Conservation (phyloP, 305 asterid genomes). For the Withania somnifera region DNA sequence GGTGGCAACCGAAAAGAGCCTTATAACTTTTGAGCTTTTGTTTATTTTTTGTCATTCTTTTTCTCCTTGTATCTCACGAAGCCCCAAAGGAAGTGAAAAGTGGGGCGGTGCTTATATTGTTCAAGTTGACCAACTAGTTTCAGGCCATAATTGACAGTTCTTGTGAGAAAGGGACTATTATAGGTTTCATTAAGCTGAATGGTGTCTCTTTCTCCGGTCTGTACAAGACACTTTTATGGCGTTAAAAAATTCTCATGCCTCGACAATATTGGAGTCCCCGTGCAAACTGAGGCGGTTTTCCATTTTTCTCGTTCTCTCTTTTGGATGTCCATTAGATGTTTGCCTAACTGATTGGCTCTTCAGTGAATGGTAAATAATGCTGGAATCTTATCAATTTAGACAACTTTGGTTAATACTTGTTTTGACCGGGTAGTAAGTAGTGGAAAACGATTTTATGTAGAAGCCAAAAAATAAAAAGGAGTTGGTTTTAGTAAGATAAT, state of each 20-base stretch:
- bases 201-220: not conserved
- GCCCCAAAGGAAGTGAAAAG: not conserved
- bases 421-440: not conserved
- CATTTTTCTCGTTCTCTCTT: not conserved
- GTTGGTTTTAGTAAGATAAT: not conserved
- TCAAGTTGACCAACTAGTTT: no score
- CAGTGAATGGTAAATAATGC: not conserved
- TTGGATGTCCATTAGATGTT: not conserved
- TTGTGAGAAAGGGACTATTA: not conserved
- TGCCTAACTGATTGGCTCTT: not conserved
- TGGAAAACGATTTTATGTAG: not conserved
- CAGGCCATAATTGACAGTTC: not conserved
- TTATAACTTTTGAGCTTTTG: not conserved
- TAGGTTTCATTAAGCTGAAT: not conserved
- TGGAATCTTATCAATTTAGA: not conserved
- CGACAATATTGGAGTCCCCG: not conserved
- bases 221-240: not conserved
- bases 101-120: no score
- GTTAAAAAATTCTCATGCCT: not conserved
- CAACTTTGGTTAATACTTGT: not conserved
- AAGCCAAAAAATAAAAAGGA: not conserved
- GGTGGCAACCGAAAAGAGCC: not conserved
- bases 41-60: slow-evolving; percentile 13
- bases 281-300: not conserved
- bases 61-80: not conserved